phyloP scores from a whole-genome alignment of 202 grass and related monocot genomes.

The Panicum hallii region DNA sequence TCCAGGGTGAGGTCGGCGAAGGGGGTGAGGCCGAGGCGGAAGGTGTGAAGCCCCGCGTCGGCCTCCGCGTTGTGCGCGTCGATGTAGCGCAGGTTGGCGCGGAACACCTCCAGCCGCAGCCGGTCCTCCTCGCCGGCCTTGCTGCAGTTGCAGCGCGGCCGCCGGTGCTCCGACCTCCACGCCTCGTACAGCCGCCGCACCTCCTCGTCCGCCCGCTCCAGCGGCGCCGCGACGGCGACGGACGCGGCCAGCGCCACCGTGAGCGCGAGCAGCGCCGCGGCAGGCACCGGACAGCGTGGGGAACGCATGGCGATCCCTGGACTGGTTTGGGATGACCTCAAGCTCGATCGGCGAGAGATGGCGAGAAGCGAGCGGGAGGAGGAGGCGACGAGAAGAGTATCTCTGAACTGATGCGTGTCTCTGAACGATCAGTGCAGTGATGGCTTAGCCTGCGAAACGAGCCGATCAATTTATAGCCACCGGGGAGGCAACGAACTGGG shows the following conservation, averaged over 20 bases:
- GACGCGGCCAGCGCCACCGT: neutral
- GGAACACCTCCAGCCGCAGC: slow-evolving; percentile 52
- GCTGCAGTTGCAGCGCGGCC: neutral
- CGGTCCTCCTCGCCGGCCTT: neutral
- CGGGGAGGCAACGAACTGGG: neutral
- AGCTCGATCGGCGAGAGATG: neutral
- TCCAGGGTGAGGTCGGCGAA: slow-evolving; percentile 72
- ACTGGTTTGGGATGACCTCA: neutral
- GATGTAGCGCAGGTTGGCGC: slow-evolving; percentile 64
- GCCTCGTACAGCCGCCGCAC: slow-evolving; percentile 23
- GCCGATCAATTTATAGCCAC: neutral
- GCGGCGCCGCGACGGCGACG: neutral
- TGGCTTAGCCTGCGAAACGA: neutral
- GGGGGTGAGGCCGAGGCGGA: slow-evolving; percentile 60
- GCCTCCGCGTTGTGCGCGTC: slow-evolving; percentile 70
- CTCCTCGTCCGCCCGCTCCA: slow-evolving; percentile 17
- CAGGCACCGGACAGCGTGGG: neutral
- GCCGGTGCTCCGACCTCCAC: slow-evolving; percentile 13
- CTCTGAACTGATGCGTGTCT: neutral
- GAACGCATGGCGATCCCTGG: neutral
- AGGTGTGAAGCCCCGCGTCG: slow-evolving; percentile 55
- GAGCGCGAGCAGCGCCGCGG: slow-evolving; percentile 11
- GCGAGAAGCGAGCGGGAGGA: neutral
- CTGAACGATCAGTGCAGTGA: neutral
- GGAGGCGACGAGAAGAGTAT: neutral